Evolutionary conservation across 164 flowering plant species (phyloP).

Genomic region (Aristolochia californica): DNA sequence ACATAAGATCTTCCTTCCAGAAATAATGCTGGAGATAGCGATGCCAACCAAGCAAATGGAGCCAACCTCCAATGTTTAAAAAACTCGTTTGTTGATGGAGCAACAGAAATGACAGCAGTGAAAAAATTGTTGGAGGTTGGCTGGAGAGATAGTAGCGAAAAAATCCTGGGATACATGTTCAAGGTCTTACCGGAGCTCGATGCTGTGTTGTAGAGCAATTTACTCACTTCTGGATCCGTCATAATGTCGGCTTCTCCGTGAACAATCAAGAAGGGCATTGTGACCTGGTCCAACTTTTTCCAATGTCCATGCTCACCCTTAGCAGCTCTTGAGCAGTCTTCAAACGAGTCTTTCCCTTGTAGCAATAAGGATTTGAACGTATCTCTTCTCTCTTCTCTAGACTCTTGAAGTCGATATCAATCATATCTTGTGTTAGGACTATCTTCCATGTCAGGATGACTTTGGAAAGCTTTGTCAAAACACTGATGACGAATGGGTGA

Average conservation of each 20-base stretch:
- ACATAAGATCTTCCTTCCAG: too few species aligned
- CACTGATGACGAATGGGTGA: constrained; percentile 25
- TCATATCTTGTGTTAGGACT: constrained; percentile 56
- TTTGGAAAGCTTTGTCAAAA: constrained; percentile 34
- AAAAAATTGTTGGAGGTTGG: too few species aligned
- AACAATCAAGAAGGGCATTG: constrained; percentile 60
- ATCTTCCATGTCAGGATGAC: constrained; percentile 78
- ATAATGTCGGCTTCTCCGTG: constrained; percentile 82
- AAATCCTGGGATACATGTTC: constrained; percentile 59
- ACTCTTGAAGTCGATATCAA: constrained; percentile 55
- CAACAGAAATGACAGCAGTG: too few species aligned
- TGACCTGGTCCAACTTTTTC: constrained; percentile 56
- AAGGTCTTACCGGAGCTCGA: constrained; percentile 59
- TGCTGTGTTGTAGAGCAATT: constrained; percentile 38
- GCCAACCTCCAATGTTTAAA: too few species aligned
- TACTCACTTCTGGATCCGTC: constrained; percentile 52
- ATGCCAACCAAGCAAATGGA: too few species aligned
- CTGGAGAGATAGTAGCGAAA: too few species aligned
- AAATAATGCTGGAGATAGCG: too few species aligned
- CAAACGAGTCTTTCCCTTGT: constrained; percentile 75
- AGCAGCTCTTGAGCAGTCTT: constrained; percentile 56
- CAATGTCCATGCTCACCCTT: constrained; percentile 43
- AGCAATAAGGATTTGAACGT: constrained; percentile 57
- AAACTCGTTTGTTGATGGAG: too few species aligned
- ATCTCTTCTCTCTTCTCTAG: constrained; percentile 53